Evolutionary conservation across 225 moss, liverwort and hornwort genomes (phyloP).

Genomic region (Straminergon stramineum): DNA sequence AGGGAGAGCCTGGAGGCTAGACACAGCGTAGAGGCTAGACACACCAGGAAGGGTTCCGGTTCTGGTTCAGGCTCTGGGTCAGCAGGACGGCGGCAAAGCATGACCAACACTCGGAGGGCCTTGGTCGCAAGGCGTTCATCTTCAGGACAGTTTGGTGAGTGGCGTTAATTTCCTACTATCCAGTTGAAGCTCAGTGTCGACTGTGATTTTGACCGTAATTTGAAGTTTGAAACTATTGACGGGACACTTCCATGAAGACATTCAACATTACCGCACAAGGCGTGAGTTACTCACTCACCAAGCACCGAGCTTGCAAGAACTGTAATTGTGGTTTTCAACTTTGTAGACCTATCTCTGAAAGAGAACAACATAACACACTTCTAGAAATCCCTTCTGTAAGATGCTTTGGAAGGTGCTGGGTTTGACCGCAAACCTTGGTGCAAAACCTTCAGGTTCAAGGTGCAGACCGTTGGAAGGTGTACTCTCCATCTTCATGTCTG

Average conservation of each 20-base stretch:
- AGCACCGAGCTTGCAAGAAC: not conserved
- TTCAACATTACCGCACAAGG: not conserved
- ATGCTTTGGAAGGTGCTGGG: not conserved
- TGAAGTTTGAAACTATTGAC: not conserved
- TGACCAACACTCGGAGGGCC: not conserved
- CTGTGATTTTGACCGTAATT: not conserved
- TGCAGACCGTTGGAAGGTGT: not conserved
- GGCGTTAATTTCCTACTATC: not conserved
- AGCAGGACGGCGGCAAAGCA: conserved; percentile 22
- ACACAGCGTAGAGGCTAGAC: not conserved
- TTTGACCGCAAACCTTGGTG: not conserved
- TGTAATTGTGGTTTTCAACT: not conserved
- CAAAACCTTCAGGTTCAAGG: not conserved
- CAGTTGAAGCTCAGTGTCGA: not conserved
- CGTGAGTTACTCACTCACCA: not conserved
- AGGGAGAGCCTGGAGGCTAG: not conserved
- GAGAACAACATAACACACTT: not conserved
- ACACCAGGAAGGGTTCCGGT: conserved; percentile 9
- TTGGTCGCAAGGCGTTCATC: conserved; percentile 11
- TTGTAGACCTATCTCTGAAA: not conserved
- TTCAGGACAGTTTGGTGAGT: conserved; percentile 1
- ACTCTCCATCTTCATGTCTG: not conserved
- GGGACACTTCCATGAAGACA: not conserved
- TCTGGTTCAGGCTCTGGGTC: not conserved
- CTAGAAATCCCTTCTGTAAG: not conserved